Conservation (phyloP, 2,329 filamentous ascomycete species). For the Colletotrichum tropicale region DNA sequence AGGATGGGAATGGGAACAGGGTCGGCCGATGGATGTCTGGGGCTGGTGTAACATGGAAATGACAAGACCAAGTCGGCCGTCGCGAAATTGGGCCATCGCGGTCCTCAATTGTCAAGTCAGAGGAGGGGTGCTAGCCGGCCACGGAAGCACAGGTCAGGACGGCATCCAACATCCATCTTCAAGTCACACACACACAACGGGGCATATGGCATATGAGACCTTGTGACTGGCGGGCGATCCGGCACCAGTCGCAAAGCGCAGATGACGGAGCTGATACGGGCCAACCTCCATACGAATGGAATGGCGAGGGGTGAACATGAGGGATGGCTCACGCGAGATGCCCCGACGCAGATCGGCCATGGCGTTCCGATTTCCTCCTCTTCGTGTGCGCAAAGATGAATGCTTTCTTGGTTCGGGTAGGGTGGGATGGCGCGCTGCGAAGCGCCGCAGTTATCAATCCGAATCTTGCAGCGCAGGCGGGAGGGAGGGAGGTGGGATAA, state of each 20-base stretch:
- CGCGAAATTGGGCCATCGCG: slow-evolving; percentile 4
- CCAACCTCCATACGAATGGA: not conserved
- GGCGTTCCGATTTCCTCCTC: not conserved
- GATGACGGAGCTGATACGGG: not conserved
- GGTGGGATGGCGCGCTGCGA: slow-evolving; percentile 12
- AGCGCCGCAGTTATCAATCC: not conserved
- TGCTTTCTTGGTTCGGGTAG: not conserved
- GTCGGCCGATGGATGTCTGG: not conserved
- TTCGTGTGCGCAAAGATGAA: not conserved
- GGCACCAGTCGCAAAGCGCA: not conserved
- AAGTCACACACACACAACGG: not conserved
- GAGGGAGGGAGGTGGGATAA: not conserved
- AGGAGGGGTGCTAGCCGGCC: not conserved
- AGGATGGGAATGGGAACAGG: not conserved
- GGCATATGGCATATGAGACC: not conserved
- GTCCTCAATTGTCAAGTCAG: slow-evolving; percentile 3
- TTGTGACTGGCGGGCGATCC: not conserved
- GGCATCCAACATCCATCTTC: not conserved
- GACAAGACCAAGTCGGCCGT: not conserved
- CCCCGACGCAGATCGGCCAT: not conserved
- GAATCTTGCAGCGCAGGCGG: not conserved
- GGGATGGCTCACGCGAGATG: not conserved
- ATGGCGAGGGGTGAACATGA: not conserved
- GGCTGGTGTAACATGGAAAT: not conserved
- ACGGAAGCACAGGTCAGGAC: not conserved